phyloP scores from a whole-genome alignment of 2,329 filamentous ascomycete species.

The Colletotrichum tamarilloi region DNA sequence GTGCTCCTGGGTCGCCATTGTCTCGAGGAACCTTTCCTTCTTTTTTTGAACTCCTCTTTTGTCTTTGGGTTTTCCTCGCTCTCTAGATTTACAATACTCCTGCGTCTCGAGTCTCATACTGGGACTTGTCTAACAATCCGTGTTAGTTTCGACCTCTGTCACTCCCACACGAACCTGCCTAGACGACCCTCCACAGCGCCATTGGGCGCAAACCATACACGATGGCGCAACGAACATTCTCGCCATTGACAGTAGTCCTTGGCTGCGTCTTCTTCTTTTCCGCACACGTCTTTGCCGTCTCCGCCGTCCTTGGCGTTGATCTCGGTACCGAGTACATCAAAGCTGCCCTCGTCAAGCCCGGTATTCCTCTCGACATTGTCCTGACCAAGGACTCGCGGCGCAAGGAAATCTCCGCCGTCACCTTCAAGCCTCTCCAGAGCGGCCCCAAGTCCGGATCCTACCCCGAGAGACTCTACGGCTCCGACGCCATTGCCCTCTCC shows the following conservation, averaged over 20 bases:
- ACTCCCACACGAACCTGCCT: slow-evolving; percentile 7
- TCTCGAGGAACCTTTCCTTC: slow-evolving; percentile 10
- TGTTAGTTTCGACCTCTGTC: slow-evolving; percentile 15
- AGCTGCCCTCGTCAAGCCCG: slow-evolving; percentile 93
- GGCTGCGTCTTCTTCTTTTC: slow-evolving; percentile 56
- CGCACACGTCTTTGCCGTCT: slow-evolving; percentile 62
- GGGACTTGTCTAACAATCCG: slow-evolving; percentile 22
- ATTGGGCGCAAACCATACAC: slow-evolving; percentile 35
- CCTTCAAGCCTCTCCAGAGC: slow-evolving; percentile 87
- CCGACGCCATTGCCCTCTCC: slow-evolving; percentile 87
- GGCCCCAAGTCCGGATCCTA: slow-evolving; percentile 73
- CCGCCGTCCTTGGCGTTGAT: slow-evolving; percentile 91
- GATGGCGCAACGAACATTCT: slow-evolving; percentile 49
- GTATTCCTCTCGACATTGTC: slow-evolving; percentile 96
- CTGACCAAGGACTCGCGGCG: slow-evolving; percentile 97
- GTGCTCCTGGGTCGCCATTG: slow-evolving; percentile 16
- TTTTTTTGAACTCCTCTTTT: not conserved
- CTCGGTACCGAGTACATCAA: slow-evolving; percentile 98
- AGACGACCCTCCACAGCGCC: slow-evolving; percentile 17
- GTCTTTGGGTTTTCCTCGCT: not conserved
- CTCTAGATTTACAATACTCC: not conserved
- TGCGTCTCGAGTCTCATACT: slow-evolving; percentile 16
- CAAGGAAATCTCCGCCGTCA: slow-evolving; percentile 91
- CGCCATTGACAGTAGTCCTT: slow-evolving; percentile 52
- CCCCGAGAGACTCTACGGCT: slow-evolving; percentile 92